Conservation (phyloP, 495 filamentous ascomycete genomes). For the Evernia prunastri region DNA sequence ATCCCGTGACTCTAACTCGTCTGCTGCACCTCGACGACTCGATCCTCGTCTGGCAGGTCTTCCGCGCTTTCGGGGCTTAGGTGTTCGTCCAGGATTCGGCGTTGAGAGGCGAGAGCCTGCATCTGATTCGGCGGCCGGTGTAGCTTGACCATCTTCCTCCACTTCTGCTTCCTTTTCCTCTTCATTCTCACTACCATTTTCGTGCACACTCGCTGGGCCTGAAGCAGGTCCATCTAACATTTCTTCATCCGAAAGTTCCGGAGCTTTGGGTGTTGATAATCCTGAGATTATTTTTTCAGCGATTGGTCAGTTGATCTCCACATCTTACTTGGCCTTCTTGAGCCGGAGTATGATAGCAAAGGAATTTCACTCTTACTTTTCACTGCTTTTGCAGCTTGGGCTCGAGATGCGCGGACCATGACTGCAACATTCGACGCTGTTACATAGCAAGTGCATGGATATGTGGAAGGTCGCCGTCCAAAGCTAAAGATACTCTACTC, state of each 20-base stretch:
- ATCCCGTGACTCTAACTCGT: slow-evolving; percentile 51
- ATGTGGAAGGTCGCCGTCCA: background rate
- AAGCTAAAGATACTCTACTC: background rate
- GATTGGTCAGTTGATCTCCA: background rate
- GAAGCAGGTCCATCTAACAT: slow-evolving; percentile 41
- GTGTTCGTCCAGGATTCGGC: slow-evolving; percentile 37
- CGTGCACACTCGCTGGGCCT: slow-evolving; percentile 34
- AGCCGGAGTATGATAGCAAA: slow-evolving; percentile 12
- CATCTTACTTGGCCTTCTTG: background rate
- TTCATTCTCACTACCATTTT: slow-evolving; percentile 31
- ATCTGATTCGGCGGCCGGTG: slow-evolving; percentile 38
- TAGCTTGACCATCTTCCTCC: slow-evolving; percentile 29
- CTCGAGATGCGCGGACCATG: slow-evolving; percentile 47
- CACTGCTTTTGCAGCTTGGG: slow-evolving; percentile 45
- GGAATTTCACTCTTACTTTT: slow-evolving; percentile 31
- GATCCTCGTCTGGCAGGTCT: slow-evolving; percentile 79
- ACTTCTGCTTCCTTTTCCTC: slow-evolving; percentile 31
- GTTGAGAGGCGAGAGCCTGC: slow-evolving; percentile 33
- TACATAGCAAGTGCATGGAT: too few species aligned
- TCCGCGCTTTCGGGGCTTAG: slow-evolving; percentile 68
- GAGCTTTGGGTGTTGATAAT: slow-evolving; percentile 39
- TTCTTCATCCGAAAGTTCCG: slow-evolving; percentile 46
- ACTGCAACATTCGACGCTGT: background rate
- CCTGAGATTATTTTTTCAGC: slow-evolving; percentile 29
- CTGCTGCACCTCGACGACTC: slow-evolving; percentile 62